These are phyloP conservation scores for Glycine latifolia DNA, from an alignment of 306 rosid genomes.

Conservation along the genomic window DNA sequence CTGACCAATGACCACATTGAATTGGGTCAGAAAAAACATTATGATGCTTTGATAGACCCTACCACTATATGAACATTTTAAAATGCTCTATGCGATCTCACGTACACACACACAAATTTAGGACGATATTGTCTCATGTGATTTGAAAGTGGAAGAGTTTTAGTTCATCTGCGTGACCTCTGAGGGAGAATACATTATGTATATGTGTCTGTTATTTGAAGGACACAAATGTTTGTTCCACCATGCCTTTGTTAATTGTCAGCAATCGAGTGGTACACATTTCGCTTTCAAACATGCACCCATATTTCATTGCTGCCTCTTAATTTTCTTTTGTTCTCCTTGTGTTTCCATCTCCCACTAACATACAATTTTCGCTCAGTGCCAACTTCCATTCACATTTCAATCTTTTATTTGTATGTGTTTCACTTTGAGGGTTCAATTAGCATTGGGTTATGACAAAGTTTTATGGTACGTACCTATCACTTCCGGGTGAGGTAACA, in stretches of 20 bases:
- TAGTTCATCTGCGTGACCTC: constrained; percentile 45
- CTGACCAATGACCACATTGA: constrained; percentile 24
- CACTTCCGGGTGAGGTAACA: constrained; percentile 20
- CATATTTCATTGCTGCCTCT: background rate
- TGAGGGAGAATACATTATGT: constrained; percentile 48
- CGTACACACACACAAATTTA: constrained; percentile 24
- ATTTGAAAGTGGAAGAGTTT: constrained; percentile 51
- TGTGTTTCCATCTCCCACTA: constrained; percentile 9
- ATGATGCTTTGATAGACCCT: constrained; percentile 52
- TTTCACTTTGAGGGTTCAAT: constrained; percentile 32
- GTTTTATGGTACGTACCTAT: constrained; percentile 26
- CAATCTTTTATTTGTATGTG: constrained; percentile 32
- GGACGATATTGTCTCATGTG: constrained; percentile 53
- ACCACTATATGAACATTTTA: constrained; percentile 43
- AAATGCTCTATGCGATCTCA: constrained; percentile 10
- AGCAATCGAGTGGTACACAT: constrained; percentile 48
- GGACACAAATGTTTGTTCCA: constrained; percentile 52
- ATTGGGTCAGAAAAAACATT: constrained; percentile 2
- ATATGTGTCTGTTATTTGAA: constrained; percentile 44
- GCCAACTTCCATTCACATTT: constrained; percentile 47
- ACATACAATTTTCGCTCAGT: constrained; percentile 13
- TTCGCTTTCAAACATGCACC: constrained; percentile 24
- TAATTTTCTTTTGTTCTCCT: background rate
- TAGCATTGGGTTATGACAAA: constrained; percentile 21
- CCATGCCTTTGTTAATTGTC: constrained; percentile 45